A percentile compares a stretch with the other conserved stretches of the same genome.
phyloP scores from a whole-genome alignment of 768 basidiomycete genomes.

The Lentinula aciculospora region DNA sequence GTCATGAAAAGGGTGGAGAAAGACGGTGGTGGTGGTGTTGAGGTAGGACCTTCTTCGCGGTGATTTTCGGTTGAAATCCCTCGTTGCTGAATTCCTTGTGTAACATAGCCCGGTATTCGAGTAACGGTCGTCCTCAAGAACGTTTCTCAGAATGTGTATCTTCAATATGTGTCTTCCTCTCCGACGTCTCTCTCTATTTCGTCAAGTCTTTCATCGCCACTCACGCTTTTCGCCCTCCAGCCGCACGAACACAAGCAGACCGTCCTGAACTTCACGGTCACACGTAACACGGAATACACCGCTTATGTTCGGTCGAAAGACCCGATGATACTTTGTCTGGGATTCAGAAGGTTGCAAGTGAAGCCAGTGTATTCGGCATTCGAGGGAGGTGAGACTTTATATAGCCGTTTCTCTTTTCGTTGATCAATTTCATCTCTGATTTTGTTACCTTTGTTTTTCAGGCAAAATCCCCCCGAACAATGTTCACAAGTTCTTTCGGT shows the following conservation, averaged over 20 bases:
- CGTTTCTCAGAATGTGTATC: slow-evolving; percentile 58
- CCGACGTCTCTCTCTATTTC: neutral
- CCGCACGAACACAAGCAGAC: slow-evolving; percentile 97
- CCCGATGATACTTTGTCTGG: slow-evolving; percentile 82
- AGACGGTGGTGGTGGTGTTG: neutral
- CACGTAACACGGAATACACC: slow-evolving; percentile 91
- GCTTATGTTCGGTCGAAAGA: slow-evolving; percentile 94
- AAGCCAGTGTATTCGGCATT: slow-evolving; percentile 87
- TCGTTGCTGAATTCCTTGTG: neutral
- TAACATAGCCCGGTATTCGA: slow-evolving; percentile 68
- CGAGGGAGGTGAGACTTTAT: slow-evolving; percentile 75
- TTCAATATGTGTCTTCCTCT: neutral
- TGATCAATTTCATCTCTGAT: neutral
- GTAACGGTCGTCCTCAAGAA: slow-evolving; percentile 74
- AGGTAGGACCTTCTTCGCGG: neutral
- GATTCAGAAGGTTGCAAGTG: slow-evolving; percentile 77
- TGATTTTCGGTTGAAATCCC: neutral
- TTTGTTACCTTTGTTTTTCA: neutral
- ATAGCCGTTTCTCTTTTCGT: neutral
- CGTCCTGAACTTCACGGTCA: slow-evolving; percentile 87
- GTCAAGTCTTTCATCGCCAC: slow-evolving; percentile 33
- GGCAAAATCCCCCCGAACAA: slow-evolving; percentile 57
- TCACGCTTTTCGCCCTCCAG: slow-evolving; percentile 75
- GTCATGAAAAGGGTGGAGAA: neutral
- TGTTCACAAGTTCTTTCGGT: slow-evolving; percentile 95